Conservation (phyloP, 75 land plant species). For the Pseudotsuga menziesii region DNA sequence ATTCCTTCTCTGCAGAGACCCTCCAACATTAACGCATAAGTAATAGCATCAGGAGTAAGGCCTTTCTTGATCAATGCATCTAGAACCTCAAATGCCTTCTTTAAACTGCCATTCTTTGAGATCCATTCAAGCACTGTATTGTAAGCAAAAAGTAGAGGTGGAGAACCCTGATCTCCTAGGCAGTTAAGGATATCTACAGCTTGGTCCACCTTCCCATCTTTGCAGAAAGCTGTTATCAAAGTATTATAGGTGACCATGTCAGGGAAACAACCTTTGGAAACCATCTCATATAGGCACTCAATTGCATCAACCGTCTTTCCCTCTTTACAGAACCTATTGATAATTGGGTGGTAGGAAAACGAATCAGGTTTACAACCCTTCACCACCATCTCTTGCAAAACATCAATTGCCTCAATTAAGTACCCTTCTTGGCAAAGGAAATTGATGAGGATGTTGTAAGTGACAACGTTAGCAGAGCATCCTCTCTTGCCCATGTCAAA, state of each 20-base stretch:
- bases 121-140: conserved; percentile 38
- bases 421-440: conserved; percentile 44
- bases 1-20: conserved; percentile 35
- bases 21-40: conserved; percentile 45
- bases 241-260: conserved; percentile 56
- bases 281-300: conserved; percentile 51
- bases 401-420: conserved; percentile 38
- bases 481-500: conserved; percentile 47
- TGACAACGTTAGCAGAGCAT: conserved; percentile 52
- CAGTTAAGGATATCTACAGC: conserved; percentile 39
- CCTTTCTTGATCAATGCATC: conserved; percentile 53
- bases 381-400: conserved; percentile 16
- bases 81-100: conserved; percentile 45
- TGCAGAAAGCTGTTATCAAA: conserved; percentile 42
- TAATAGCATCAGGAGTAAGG: conserved; percentile 45
- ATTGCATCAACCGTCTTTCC: conserved; percentile 36
- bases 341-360: conserved; percentile 40
- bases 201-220: conserved; percentile 49
- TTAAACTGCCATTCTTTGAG: conserved; percentile 47
- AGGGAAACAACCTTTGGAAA: conserved; percentile 21
- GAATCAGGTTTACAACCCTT: conserved; percentile 15
- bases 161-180: conserved; percentile 26
- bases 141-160: conserved; percentile 32
- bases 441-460: conserved; percentile 52
- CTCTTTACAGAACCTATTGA: conserved; percentile 39